Percentiles rank a stretch among this genome's conserved stretches.
phyloP scores from a whole-genome alignment of 371 early-diverging fungal genomes.

The Zopfochytrium polystomum region DNA sequence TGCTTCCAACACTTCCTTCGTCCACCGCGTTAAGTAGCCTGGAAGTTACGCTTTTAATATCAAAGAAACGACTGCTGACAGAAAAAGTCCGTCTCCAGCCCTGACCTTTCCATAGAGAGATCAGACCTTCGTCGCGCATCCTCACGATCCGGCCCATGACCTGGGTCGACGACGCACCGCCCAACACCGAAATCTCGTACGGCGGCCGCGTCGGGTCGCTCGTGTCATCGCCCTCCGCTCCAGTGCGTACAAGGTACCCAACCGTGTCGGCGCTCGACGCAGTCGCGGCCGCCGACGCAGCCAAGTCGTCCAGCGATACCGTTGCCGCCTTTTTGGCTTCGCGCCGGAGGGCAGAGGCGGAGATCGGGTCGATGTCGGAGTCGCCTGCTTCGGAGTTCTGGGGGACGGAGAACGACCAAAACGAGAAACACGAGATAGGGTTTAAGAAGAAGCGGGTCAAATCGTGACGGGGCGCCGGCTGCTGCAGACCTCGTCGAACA shows the following conservation, averaged over 20 bases:
- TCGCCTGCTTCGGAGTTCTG: not conserved
- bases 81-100: not conserved
- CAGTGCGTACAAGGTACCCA: constrained; percentile 47
- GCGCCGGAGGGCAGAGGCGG: not conserved
- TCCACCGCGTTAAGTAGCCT: constrained; percentile 26
- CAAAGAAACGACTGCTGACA: not conserved
- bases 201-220: constrained; percentile 45
- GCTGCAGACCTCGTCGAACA: not conserved
- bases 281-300: not conserved
- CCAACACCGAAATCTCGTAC: constrained; percentile 40
- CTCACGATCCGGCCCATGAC: constrained; percentile 24
- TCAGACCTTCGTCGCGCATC: constrained; percentile 34
- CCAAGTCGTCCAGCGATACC: not conserved
- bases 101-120: constrained; percentile 48
- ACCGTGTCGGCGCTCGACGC: constrained; percentile 24
- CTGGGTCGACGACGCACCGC: constrained; percentile 20
- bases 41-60: not conserved
- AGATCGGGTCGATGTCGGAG: not conserved
- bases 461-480: not conserved
- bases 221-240: constrained; percentile 18
- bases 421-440: not conserved
- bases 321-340: not conserved
- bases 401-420: not conserved
- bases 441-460: not conserved
- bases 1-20: constrained; percentile 25